Conservation (phyloP, 2,329 filamentous ascomycete genomes). For the Septoria petroselini region DNA sequence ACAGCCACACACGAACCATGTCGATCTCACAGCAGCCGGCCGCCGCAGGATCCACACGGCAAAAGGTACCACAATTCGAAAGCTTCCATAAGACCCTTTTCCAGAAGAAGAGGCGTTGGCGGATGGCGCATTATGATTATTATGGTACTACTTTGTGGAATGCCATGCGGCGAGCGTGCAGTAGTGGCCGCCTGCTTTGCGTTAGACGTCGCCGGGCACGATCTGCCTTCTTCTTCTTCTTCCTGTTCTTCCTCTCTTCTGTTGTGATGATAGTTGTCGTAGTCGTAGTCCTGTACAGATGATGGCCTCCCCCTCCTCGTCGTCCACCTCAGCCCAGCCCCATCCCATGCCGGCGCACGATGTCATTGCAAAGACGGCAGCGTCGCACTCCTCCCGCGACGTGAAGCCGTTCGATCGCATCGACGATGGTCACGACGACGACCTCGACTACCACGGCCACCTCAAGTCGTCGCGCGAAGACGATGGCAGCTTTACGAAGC, state of each 20-base stretch:
- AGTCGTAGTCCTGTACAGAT: no score
- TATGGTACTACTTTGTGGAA: no score
- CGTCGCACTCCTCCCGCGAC: constrained; percentile 18
- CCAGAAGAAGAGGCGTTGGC: not conserved
- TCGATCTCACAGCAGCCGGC: no score
- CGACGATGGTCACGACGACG: constrained; percentile 18
- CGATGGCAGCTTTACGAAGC: constrained; percentile 19
- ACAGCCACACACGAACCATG: no score
- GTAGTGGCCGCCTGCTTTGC: constrained; percentile 7
- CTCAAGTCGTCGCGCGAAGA: constrained; percentile 18
- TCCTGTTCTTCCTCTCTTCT: not conserved
- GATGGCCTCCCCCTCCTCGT: constrained; percentile 16
- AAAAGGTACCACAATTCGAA: no score
- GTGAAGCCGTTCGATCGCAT: constrained; percentile 22
- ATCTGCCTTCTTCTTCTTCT: constrained; percentile 1
- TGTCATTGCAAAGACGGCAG: constrained; percentile 26
- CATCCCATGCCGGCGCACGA: constrained; percentile 17
- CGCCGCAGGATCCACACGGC: not conserved
- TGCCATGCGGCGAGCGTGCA: constrained; percentile 6
- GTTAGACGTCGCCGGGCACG: not conserved
- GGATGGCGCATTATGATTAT: constrained; percentile 10
- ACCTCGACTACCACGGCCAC: constrained; percentile 25
- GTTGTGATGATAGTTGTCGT: not conserved
- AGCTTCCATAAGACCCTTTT: not conserved
- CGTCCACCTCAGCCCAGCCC: constrained; percentile 27